Evolutionary conservation across 192 early-diverging fungal species (phyloP), one percentile per base, ranked within the genome.

Genomic region (Fimicolochytrium jonesii): DNA sequence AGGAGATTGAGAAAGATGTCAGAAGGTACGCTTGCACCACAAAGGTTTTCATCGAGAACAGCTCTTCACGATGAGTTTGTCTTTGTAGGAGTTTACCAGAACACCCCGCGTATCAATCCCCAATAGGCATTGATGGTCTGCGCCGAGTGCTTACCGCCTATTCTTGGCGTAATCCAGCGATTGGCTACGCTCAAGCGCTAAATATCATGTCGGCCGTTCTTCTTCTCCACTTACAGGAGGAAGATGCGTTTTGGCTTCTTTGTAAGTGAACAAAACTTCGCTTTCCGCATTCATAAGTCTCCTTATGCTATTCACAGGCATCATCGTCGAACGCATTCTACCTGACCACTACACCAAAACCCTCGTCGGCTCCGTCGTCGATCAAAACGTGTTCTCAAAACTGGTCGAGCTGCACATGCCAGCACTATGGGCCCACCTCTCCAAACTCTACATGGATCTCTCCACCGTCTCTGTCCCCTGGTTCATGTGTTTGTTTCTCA

Each of bases 1-100:
- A 83, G 46, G 83, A 85, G 52, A 85, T 85, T 54, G 83, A 85
- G 48, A 85, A 85, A 52, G 83, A 85, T 70, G 78, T 85, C 0
- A 64, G 77, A 30, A 66, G 78, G 78, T 79, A 46, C n/a, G n/a
- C n/a, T n/a, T n/a, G n/a, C n/a, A n/a, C n/a, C n/a, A n/a, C 18
- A 17, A 49, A 49, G 9, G 25, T 22, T 49, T 22, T 7, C 25
- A 49, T 49, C 43, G 43, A 56, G n/a, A n/a, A n/a, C n/a, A n/a
- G n/a, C n/a, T n/a, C n/a, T n/a, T n/a, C n/a, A n/a, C 18, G 37
- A 17, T 17, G n/a, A n/a, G 7, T 48, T 22, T 22, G 46, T 48
- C 20, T 13, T 36, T 5, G 23, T 36, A 77, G 82, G 53, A 79
- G 74, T 63, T 64, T 82, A 25, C 82, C 82, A 1, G 82, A 83